Conservation (phyloP, 371 early-diverging fungal species). For the Funneliformis caledonium region DNA sequence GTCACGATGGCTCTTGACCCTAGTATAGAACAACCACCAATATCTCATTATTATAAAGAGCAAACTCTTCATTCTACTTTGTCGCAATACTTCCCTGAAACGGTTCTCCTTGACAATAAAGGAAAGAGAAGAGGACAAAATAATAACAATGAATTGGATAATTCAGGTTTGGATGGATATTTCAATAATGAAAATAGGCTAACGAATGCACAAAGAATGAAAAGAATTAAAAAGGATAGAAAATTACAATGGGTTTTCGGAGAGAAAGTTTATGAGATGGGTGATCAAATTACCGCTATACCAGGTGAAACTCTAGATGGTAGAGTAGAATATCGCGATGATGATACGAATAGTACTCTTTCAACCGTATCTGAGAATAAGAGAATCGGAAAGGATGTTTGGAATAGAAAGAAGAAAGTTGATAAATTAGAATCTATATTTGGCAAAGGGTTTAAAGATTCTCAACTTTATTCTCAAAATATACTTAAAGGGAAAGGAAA, state of each 20-base stretch:
- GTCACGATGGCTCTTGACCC: conserved; percentile 35
- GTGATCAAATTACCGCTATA: background rate
- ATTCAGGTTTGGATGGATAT: conserved; percentile 21
- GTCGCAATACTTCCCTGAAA: conserved; percentile 40
- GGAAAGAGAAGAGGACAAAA: conserved; percentile 1
- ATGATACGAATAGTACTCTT: background rate
- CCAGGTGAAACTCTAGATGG: conserved; percentile 14
- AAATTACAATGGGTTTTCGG: conserved; percentile 41
- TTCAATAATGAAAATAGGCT: conserved; percentile 35
- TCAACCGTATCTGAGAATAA: conserved; percentile 26
- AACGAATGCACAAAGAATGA: conserved; percentile 40
- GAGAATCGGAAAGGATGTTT: conserved; percentile 30
- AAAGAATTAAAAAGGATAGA: conserved; percentile 33
- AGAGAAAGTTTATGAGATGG: conserved; percentile 1
- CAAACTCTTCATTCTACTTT: conserved; percentile 37
- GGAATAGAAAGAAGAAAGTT: conserved; percentile 35
- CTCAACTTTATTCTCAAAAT: conserved; percentile 22
- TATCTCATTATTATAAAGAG: conserved; percentile 40
- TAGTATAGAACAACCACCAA: conserved; percentile 3
- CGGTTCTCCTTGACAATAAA: conserved; percentile 11
- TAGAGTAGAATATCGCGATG: conserved; percentile 10
- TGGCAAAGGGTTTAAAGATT: conserved; percentile 34
- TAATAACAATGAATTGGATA: background rate
- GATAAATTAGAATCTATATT: conserved; percentile 38
- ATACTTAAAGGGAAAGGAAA: conserved; percentile 2